phyloP scores from a whole-genome alignment of 352 stramenopile genomes.

The Phytophthora pluvialis region DNA sequence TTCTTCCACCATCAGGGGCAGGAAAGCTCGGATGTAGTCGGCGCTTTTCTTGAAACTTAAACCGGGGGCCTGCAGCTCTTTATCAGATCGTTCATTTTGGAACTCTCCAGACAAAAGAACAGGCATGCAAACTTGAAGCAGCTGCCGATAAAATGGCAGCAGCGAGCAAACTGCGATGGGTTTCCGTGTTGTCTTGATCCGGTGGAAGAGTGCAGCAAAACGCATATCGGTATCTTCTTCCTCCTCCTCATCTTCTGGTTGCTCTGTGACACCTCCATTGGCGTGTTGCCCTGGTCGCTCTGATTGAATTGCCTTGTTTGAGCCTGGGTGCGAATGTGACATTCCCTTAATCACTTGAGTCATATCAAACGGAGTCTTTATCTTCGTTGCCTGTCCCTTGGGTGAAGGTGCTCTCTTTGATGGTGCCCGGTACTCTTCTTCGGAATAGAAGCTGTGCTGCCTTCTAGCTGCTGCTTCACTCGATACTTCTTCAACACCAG shows the following conservation, averaged over 20 bases:
- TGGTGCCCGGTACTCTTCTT: constrained; percentile 57
- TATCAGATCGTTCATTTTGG: constrained; percentile 58
- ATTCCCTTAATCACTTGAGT: constrained; percentile 71
- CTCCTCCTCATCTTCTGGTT: constrained; percentile 58
- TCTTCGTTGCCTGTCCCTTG: constrained; percentile 30
- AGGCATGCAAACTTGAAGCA: constrained; percentile 82
- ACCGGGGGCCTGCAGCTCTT: constrained; percentile 51
- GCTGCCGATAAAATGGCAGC: constrained; percentile 82
- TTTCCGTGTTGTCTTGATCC: constrained; percentile 86
- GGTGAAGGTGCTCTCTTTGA: constrained; percentile 24
- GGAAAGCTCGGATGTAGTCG: constrained; percentile 82
- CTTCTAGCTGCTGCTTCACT: constrained; percentile 62
- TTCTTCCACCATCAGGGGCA: constrained; percentile 84
- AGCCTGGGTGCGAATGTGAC: constrained; percentile 51
- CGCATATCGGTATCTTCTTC: constrained; percentile 56
- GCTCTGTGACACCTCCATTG: constrained; percentile 10
- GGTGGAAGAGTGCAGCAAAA: constrained; percentile 74
- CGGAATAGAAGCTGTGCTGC: constrained; percentile 77
- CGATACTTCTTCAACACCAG: constrained; percentile 46
- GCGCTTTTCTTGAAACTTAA: constrained; percentile 74
- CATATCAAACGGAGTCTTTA: constrained; percentile 64
- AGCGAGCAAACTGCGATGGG: constrained; percentile 72
- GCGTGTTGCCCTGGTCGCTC: constrained; percentile 15
- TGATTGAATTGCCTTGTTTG: constrained; percentile 23
- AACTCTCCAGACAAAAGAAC: constrained; percentile 74